Evolutionary conservation across 257 asterid genomes (phyloP).

Genomic region (Sherardia arvensis): DNA sequence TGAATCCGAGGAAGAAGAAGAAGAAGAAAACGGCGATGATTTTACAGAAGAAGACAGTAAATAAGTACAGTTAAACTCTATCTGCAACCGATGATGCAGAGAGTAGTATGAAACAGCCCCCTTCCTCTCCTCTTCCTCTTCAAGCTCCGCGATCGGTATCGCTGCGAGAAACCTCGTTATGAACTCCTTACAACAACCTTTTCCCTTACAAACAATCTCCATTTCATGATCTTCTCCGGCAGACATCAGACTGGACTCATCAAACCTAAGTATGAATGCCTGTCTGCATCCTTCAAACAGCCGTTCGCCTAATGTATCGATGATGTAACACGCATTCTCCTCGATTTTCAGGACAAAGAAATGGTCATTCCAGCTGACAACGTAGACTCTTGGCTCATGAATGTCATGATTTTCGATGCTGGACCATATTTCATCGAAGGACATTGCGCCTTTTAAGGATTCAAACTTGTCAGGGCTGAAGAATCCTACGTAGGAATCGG

Average conservation of each 20-base stretch:
- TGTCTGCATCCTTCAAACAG: slow-evolving; percentile 56
- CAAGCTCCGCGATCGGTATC: slow-evolving; percentile 48
- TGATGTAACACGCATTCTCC: slow-evolving; percentile 36
- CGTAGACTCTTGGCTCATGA: slow-evolving; percentile 33
- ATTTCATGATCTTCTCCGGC: slow-evolving; percentile 16
- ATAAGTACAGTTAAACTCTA: slow-evolving; percentile 54
- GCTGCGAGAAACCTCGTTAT: slow-evolving; percentile 60
- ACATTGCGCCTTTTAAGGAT: slow-evolving; percentile 52
- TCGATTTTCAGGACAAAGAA: slow-evolving; percentile 63
- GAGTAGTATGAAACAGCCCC: slow-evolving; percentile 37
- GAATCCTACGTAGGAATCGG: slow-evolving; percentile 60
- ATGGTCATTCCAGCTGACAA: slow-evolving; percentile 80
- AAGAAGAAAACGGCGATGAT: slow-evolving; percentile 52
- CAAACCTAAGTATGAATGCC: slow-evolving; percentile 56
- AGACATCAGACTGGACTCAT: slow-evolving; percentile 26
- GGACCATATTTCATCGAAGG: slow-evolving; percentile 55
- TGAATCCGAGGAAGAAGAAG: slow-evolving; percentile 29
- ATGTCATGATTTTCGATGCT: slow-evolving; percentile 1
- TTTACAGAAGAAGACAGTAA: slow-evolving; percentile 27
- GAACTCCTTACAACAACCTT: slow-evolving; percentile 61
- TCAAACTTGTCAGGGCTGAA: slow-evolving; percentile 48
- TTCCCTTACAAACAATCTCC: slow-evolving; percentile 44
- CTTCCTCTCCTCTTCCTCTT: slow-evolving; percentile 50
- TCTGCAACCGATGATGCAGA: slow-evolving; percentile 55
- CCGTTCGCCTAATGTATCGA: slow-evolving; percentile 70